Percentiles rank a stretch among this genome's conserved stretches.
Evolutionary conservation across 768 basidiomycete genomes (phyloP).

Genomic region (Pisolithus marmoratus): DNA sequence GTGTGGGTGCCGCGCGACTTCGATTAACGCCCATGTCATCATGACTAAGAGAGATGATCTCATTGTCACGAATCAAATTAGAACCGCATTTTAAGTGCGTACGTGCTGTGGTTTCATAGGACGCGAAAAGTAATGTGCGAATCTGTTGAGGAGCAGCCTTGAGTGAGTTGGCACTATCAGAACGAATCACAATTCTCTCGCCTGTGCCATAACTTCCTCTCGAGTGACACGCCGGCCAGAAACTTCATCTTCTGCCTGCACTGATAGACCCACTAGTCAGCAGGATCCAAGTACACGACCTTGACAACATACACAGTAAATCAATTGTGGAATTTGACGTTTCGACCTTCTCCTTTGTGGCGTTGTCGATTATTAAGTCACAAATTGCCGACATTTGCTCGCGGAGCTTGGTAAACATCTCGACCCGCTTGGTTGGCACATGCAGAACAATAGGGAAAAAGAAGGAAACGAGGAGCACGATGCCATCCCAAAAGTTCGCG

Average conservation of each 20-base stretch:
- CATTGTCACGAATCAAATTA: too few relatives aligned
- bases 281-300: constrained; percentile 7
- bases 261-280: constrained; percentile 12
- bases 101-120: constrained; percentile 20
- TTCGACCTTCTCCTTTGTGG: constrained; percentile 27
- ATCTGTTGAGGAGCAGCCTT: constrained; percentile 6
- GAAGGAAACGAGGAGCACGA: constrained; percentile 32
- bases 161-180: background rate
- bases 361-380: constrained; percentile 32
- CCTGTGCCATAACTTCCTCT: constrained; percentile 24
- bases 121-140: constrained; percentile 14
- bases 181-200: background rate
- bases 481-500: constrained; percentile 17
- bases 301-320: constrained; percentile 12
- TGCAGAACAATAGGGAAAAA: constrained; percentile 31
- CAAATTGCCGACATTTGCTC: constrained; percentile 37
- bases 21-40: constrained; percentile 49
- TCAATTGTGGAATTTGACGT: constrained; percentile 21
- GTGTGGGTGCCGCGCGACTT: constrained; percentile 40
- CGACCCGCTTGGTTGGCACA: constrained; percentile 32
- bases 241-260: constrained; percentile 29
- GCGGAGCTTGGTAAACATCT: constrained; percentile 26
- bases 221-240: constrained; percentile 18
- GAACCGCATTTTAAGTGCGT: background rate
- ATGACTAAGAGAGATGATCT: constrained; percentile 5